A percentile compares a stretch with the other conserved stretches of the same genome.
phyloP scores from a whole-genome alignment of 2,329 filamentous ascomycete species.

The Dothideomycetes sp. region DNA sequence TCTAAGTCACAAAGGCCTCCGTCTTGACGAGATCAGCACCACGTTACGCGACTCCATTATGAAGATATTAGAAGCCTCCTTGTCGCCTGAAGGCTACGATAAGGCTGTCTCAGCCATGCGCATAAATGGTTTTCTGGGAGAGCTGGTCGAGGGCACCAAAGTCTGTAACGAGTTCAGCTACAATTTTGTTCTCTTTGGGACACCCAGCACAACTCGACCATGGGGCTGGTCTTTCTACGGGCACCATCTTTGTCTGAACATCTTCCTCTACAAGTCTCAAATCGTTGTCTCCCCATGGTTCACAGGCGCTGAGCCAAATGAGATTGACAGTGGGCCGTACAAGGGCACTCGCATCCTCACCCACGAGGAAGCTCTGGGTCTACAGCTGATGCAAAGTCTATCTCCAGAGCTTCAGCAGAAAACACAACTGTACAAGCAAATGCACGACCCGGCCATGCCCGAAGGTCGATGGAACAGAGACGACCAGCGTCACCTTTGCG shows the following conservation, averaged over 20 bases:
- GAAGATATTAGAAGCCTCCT: conserved; percentile 42
- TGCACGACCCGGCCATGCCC: conserved; percentile 57
- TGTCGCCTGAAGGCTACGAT: conserved; percentile 59
- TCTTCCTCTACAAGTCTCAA: conserved; percentile 55
- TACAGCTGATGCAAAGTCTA: conserved; percentile 60
- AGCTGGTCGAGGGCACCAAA: conserved; percentile 48
- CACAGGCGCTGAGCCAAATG: conserved; percentile 68
- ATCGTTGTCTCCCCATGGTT: conserved; percentile 65
- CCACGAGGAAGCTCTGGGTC: conserved; percentile 50
- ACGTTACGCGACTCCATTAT: conserved; percentile 41
- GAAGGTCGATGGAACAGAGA: conserved; percentile 66
- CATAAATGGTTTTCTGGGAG: conserved; percentile 64
- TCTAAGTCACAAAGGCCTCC: conserved; percentile 55
- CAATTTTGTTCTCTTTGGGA: conserved; percentile 62
- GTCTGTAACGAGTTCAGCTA: conserved; percentile 68
- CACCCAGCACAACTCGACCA: conserved; percentile 43
- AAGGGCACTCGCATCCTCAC: conserved; percentile 56
- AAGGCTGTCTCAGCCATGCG: conserved; percentile 62
- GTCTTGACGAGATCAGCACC: conserved; percentile 51
- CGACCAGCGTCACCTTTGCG: conserved; percentile 67
- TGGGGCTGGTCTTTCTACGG: conserved; percentile 72
- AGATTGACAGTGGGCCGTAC: conserved; percentile 55
- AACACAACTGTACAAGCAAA: conserved; percentile 47
- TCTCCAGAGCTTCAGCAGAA: conserved; percentile 30
- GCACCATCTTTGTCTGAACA: conserved; percentile 64